Percentiles rank a stretch among this genome's conserved stretches.
Evolutionary conservation across 768 basidiomycete genomes (phyloP).

Genomic region (Amanita pallidorosea): DNA sequence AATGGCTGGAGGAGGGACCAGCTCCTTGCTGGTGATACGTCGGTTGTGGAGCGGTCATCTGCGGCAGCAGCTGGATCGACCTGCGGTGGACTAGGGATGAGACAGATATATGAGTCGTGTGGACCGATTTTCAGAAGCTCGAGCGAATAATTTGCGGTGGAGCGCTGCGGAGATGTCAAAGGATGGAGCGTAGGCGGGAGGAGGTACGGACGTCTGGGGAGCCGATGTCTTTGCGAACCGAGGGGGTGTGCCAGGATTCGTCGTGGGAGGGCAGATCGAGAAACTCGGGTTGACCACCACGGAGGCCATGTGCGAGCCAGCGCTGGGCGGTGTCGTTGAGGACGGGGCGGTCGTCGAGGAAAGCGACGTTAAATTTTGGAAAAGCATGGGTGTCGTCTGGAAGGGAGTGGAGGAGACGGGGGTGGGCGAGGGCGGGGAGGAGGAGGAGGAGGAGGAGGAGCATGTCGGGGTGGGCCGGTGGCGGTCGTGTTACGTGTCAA

Average conservation of each 20-base stretch:
- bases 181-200: not conserved
- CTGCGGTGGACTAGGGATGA: constrained; percentile 58
- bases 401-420: constrained; percentile 52
- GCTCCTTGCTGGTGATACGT: constrained; percentile 59
- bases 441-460: constrained; percentile 14
- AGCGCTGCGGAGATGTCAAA: constrained; percentile 5
- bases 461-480: constrained; percentile 14
- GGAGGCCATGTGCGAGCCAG: constrained; percentile 66
- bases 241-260: constrained; percentile 23
- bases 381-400: constrained; percentile 76
- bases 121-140: constrained; percentile 70
- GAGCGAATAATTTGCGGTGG: constrained; percentile 36
- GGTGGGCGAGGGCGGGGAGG: constrained; percentile 18
- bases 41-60: constrained; percentile 45
- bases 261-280: constrained; percentile 53
- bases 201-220: constrained; percentile 24
- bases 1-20: constrained; percentile 80
- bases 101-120: constrained; percentile 61
- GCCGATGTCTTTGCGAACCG: constrained; percentile 49
- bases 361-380: constrained; percentile 73
- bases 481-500: constrained; percentile 27
- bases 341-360: constrained; percentile 71
- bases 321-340: constrained; percentile 59
- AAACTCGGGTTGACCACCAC: constrained; percentile 70
- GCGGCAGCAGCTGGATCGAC: constrained; percentile 27